Evolutionary conservation across 2,329 filamentous ascomycete species (phyloP), one percentile per base, ranked within the genome.

Genomic region (Diaporthe longicolla): DNA sequence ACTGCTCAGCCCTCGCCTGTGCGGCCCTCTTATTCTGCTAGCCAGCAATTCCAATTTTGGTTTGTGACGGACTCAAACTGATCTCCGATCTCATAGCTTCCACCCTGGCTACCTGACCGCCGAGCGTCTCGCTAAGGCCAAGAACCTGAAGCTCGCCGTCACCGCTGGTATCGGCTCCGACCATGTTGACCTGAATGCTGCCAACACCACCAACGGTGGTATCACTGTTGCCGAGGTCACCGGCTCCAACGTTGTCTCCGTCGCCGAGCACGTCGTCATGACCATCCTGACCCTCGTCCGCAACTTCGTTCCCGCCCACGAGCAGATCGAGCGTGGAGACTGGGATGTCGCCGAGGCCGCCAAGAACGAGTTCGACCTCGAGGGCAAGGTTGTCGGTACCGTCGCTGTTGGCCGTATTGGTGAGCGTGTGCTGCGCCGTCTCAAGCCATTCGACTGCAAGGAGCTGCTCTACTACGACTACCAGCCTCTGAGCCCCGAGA

Each of bases 391-490:
- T 65, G 97, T 99, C 79, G 97, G 97, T 81, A 99, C 97, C 82
- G 97, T 99, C 74, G 97, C 94, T 81, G 95, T 98, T 76, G 97
- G 97, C 84, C 95, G 97, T 84, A 99, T 99, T 81, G 97, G 97
- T 81, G 95, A 98, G 92, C 95, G 97, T 87, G 97, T 99, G 74
- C 92, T 99, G 80, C 94, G 96, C 85, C 93, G 97, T 78, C 93
- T 99, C 81, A 97, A 97, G 92, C 89, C 95, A 78, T 99, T 99
- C 83, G 96, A 98, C 89, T 99, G 97, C 94, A 98, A 98, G 93
- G 96, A 98, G 90, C 91, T 99, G 68, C 91, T 98, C 77, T 99
- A 99, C 94, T 98, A 94, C 84, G 97, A 99, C 89, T 99, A 99
- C 93, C 97, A 99, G 90, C 95, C 96, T 70, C 90, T 99, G 78